Evolutionary conservation across 176 grass and related monocot species (phyloP).

Genomic region (Aegilops umbellulata): DNA sequence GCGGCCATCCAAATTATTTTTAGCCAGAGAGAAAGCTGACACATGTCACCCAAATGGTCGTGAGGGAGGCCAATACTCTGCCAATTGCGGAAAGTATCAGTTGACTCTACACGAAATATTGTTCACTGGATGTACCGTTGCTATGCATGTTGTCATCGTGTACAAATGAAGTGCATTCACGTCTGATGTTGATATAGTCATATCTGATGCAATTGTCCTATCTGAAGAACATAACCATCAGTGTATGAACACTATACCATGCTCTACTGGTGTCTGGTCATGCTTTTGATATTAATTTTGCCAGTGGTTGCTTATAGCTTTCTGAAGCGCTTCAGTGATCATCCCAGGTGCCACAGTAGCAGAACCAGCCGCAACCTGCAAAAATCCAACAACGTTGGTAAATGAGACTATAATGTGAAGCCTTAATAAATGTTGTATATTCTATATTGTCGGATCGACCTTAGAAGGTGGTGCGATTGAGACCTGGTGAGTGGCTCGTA

Average conservation of each 20-base stretch:
- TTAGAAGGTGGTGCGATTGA: neutral
- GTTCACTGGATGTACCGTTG: too few species aligned
- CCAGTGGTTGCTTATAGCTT: slow-evolving; percentile 40
- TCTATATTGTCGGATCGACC: neutral
- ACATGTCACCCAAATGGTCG: too few species aligned
- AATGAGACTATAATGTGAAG: neutral
- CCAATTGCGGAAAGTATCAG: too few species aligned
- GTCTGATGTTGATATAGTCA: too few species aligned
- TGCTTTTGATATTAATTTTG: neutral
- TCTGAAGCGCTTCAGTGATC: slow-evolving; percentile 56
- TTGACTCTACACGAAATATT: too few species aligned
- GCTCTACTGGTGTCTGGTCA: neutral
- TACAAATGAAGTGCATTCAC: too few species aligned
- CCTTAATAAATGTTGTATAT: neutral
- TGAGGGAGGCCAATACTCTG: too few species aligned
- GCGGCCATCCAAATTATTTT: too few species aligned
- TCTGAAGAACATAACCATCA: neutral
- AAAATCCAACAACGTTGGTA: neutral
- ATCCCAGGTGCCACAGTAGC: slow-evolving; percentile 34
- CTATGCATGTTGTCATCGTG: too few species aligned
- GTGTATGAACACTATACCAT: neutral
- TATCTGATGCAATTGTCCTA: neutral
- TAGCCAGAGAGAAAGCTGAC: too few species aligned
- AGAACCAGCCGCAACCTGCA: slow-evolving; percentile 37
- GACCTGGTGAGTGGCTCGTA: slow-evolving; percentile 62